Conservation (phyloP, 139 green algal genomes). For the Closterium sp. region DNA sequence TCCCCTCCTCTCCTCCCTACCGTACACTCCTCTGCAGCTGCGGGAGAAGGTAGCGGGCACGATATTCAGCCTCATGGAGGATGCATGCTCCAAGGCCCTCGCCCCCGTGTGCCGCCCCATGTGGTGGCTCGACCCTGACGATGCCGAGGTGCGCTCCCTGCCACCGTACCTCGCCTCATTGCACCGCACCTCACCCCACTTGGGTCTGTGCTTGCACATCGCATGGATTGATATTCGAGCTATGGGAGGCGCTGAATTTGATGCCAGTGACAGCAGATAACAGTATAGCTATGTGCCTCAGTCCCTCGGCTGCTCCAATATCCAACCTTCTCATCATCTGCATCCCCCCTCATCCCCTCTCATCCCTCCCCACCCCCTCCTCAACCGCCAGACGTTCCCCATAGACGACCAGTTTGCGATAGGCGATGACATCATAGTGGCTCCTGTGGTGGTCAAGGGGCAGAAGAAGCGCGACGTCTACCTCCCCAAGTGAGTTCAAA, state of each 20-base stretch:
- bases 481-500: constrained; percentile 51
- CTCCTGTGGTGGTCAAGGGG: constrained; percentile 63
- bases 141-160: constrained; percentile 42
- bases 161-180: no score
- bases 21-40: not conserved
- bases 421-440: constrained; percentile 67
- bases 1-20: not conserved
- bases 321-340: no score
- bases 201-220: no score
- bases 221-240: no score
- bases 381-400: constrained; percentile 52
- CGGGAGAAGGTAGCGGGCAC: constrained; percentile 29
- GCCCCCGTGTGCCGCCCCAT: constrained; percentile 64
- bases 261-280: no score
- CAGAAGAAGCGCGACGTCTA: constrained; percentile 60
- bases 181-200: no score
- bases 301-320: no score
- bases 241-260: no score
- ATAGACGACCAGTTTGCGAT: constrained; percentile 68
- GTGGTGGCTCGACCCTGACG: constrained; percentile 69
- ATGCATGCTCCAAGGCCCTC: constrained; percentile 51
- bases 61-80: constrained; percentile 41
- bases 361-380: no score
- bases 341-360: not conserved
- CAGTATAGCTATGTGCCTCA: no score